Base-by-base conservation (phyloP, 768 basidiomycete species). In the Podaxis pistillaris region DNA sequence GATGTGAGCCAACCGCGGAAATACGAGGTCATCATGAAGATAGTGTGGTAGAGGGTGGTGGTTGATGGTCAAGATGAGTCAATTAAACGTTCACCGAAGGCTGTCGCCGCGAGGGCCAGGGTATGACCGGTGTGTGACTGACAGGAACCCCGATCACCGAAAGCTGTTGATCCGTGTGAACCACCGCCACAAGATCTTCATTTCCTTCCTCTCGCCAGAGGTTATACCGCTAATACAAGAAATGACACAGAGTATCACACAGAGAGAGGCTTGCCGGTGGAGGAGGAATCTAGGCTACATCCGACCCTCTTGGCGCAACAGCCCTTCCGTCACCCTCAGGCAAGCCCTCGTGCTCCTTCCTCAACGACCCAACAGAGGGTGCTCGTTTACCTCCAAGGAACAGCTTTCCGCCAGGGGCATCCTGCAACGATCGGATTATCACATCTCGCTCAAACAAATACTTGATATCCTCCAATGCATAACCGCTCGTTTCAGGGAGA, bases 1-100 rank as follows among this genome's bases (percentile, higher is more conserved):
- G 74, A 71, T 49, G 72, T 73, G 33, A 88, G 75, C 88, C 87
- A 89, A 66, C 78, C 79, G 40, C 81, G 82, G 58, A 90, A 75
- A 70, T 86, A 87, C 9, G 86, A 85, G 19, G 85, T 72, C 86
- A 86, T 86, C 53, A 62, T 65, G 49, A 65, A 12, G 8, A 22
- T 28, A 13, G 13, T 19, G 44, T 46, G 40, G 19, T 12, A 13
- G 44, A 22, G 62, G 56, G 37, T 53, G 64, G 56, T 50, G 57
- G 52, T 49, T 47, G 57, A 49, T 60, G 58, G 57, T 56, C 63
- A 51, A 58, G 53, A 52, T 59, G 33, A 44, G 33, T 26, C 44
- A 46, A n/a, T 46, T 46, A 12, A 49, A 6, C 49, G 13, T 50
- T 56, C 54, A 56, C 7, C 7, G 47, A 37, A 24, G 33, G 57